phyloP scores from a whole-genome alignment of 768 basidiomycete genomes.

The Suillus weaverae region DNA sequence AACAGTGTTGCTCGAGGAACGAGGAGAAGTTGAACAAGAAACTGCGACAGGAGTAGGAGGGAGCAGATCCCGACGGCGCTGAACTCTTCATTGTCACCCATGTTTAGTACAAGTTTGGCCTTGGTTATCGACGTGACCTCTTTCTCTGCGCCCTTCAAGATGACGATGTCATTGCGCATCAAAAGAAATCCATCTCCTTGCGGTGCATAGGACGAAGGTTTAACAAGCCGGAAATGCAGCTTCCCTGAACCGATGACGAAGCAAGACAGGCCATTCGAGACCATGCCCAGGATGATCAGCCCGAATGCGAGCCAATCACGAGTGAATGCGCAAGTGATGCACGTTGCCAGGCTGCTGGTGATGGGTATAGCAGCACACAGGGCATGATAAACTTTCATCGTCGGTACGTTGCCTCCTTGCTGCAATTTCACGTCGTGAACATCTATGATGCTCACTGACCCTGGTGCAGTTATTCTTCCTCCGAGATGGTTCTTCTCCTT shows the following conservation, averaged over 20 bases:
- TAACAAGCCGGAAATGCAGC: slow-evolving; percentile 16
- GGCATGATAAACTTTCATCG: slow-evolving; percentile 3
- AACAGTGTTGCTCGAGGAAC: slow-evolving; percentile 33
- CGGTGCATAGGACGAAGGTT: slow-evolving; percentile 20
- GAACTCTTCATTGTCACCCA: slow-evolving; percentile 7
- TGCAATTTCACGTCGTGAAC: slow-evolving; percentile 24
- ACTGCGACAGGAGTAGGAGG: slow-evolving; percentile 29
- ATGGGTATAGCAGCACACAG: slow-evolving; percentile 27
- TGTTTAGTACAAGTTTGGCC: slow-evolving; percentile 24
- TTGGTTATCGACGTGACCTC: slow-evolving; percentile 30
- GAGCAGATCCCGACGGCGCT: slow-evolving; percentile 25
- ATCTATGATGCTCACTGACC: slow-evolving; percentile 22
- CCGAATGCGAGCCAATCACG: slow-evolving; percentile 32
- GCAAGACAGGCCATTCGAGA: slow-evolving; percentile 33
- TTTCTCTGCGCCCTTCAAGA: slow-evolving; percentile 30
- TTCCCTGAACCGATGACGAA: slow-evolving; percentile 29
- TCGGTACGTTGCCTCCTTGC: slow-evolving; percentile 12
- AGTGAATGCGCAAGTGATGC: slow-evolving; percentile 25
- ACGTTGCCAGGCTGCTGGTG: slow-evolving; percentile 21
- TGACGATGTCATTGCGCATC: slow-evolving; percentile 20
- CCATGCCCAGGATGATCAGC: slow-evolving; percentile 34
- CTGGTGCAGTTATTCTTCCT: slow-evolving; percentile 21
- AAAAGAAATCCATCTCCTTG: slow-evolving; percentile 29
- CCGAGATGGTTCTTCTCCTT: neutral
- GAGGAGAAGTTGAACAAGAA: slow-evolving; percentile 32